Evolutionary conservation across 2,329 filamentous ascomycete genomes (phyloP), one percentile per base, ranked within the genome.

Genomic region (Penicillium janthinellum): DNA sequence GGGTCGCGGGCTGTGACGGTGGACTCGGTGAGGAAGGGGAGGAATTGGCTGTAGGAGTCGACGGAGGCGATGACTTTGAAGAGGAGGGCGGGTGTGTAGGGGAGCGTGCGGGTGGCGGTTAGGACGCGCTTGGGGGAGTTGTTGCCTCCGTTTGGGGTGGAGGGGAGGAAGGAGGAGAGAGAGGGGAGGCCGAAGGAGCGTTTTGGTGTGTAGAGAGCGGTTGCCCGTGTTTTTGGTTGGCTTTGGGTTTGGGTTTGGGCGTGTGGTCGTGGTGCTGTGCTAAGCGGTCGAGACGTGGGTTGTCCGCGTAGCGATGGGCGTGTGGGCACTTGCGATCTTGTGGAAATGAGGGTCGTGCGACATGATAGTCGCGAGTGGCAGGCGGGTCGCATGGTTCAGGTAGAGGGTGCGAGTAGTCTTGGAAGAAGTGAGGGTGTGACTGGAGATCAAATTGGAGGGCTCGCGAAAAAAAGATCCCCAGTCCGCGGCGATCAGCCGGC

Each of bases 1-100:
- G 60, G 78, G 6, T 90, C 89, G 84, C 89, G 92, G 59, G 83
- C 82, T 1, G 92, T 96, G 42, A 98, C 92, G 61, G 82, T 84
- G 39, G 90, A 93, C 48, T 82, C 82, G 45, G 86, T 84, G 79
- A 94, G 96, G 84, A 96, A 97, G 11, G 95, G 95, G n/a, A 99
- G 86, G 82, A 98, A 99, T 65, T 82, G 75, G 39, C 84, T 81
- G 84, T 99, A 99, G 64, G 86, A 87, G 75, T 91, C 86, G 65
- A 99, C 88, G 77, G 97, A 92, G 78, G 92, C 88, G 75, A 99
- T 93, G 56, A 97, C 84, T 66, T 83, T 82, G 85, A 95, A 99
- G 67, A 99, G 87, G 1, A 86, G 81, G 4, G 77, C 70, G 35
- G 87, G 81, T 0, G 88, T 79, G 81, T 96, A 96, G 14, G 90